A percentile compares a stretch with the other conserved stretches of the same genome.
These are phyloP conservation scores for Lizonia empirigonia DNA, from an alignment of 2,329 filamentous ascomycete genomes.

Conservation along the genomic window DNA sequence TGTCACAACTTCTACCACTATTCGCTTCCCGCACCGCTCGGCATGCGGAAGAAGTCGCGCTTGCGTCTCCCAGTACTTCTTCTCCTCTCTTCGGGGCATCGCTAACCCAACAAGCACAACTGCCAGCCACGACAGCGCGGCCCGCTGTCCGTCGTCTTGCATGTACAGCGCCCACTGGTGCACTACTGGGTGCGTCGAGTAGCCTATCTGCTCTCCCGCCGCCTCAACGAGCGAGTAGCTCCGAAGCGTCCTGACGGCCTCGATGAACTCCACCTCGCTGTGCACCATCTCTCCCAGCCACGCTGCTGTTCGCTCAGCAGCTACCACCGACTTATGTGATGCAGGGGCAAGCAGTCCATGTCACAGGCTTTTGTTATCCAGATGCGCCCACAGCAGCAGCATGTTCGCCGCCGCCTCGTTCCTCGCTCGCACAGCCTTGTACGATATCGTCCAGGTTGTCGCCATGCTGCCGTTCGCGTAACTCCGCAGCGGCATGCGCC, in stretches of 20 bases:
- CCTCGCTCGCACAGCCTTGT: constrained; percentile 26
- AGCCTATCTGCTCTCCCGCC: constrained; percentile 4
- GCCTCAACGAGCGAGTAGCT: constrained; percentile 20
- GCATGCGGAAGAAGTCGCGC: too few species aligned
- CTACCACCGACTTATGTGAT: not conserved
- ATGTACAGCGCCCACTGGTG: constrained; percentile 13
- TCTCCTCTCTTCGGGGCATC: too few species aligned
- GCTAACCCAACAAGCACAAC: too few species aligned
- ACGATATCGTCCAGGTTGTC: constrained; percentile 37
- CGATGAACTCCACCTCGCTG: constrained; percentile 21
- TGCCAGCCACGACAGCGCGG: too few species aligned
- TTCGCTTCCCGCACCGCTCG: too few species aligned
- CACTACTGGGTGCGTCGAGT: constrained; percentile 20
- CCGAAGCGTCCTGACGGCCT: constrained; percentile 17
- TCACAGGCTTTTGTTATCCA: constrained; percentile 25
- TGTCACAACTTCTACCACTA: too few species aligned
- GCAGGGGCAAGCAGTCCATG: constrained; percentile 20
- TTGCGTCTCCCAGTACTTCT: too few species aligned
- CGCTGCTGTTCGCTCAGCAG: constrained; percentile 4
- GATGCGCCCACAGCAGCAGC: constrained; percentile 23
- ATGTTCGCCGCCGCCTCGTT: constrained; percentile 26
- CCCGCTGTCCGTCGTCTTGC: too few species aligned
- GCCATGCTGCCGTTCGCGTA: constrained; percentile 37
- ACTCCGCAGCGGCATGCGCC: constrained; percentile 21
- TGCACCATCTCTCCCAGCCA: constrained; percentile 24